These are phyloP conservation scores for Stephania cephalantha DNA, from an alignment of 164 flowering plant genomes.

Conservation along the genomic window DNA sequence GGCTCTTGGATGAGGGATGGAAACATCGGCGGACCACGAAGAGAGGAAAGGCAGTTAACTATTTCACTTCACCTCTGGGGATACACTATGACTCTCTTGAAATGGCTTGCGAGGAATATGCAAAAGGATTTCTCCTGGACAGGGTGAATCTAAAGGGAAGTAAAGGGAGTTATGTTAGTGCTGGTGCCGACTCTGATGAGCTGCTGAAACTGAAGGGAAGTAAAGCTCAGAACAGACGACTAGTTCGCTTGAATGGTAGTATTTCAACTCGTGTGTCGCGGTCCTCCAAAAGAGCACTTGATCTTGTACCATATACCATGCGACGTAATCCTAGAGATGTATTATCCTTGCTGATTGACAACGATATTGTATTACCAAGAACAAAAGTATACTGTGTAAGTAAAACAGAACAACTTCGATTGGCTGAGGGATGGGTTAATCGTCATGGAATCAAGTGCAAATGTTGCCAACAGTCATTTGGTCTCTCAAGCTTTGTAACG, in stretches of 20 bases:
- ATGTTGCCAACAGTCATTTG: constrained; percentile 58
- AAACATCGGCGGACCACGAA: constrained; percentile 8
- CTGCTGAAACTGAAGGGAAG: constrained; percentile 21
- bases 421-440: constrained; percentile 50
- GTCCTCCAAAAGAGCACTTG: constrained; percentile 50
- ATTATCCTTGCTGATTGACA: constrained; percentile 80
- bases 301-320: constrained; percentile 15
- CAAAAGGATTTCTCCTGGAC: constrained; percentile 16
- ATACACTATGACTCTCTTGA: constrained; percentile 35
- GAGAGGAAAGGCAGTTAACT: constrained; percentile 15
- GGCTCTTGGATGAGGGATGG: constrained; percentile 61
- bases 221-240: constrained; percentile 8
- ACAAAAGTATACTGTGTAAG: constrained; percentile 43
- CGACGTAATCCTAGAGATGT: constrained; percentile 42
- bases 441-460: constrained; percentile 75
- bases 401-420: constrained; percentile 17
- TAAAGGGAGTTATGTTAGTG: background rate
- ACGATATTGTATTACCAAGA: constrained; percentile 54
- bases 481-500: constrained; percentile 43
- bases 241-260: constrained; percentile 4
- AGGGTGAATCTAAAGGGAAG: background rate
- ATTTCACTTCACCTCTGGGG: constrained; percentile 39
- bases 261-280: constrained; percentile 24
- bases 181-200: constrained; percentile 4
- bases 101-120: constrained; percentile 39